A percentile compares a stretch with the other conserved stretches of the same genome.
phyloP scores from a whole-genome alignment of 495 filamentous ascomycete species.

The Annulohypoxylon maeteangense region DNA sequence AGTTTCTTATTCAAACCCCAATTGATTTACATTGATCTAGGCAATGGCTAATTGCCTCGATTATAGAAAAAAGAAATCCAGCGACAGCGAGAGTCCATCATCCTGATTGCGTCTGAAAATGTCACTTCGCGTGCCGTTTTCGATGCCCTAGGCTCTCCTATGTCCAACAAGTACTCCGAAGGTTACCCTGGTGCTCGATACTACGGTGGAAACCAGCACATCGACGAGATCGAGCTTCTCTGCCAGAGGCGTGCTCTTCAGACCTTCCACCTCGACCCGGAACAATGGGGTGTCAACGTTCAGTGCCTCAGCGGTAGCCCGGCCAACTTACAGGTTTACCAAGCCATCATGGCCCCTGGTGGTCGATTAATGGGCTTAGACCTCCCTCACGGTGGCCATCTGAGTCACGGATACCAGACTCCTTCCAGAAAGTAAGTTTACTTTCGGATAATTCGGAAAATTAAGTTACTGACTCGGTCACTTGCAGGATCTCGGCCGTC shows the following conservation, averaged over 20 bases:
- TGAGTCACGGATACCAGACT: slow-evolving; percentile 98
- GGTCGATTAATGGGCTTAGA: slow-evolving; percentile 98
- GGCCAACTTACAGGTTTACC: slow-evolving; percentile 98
- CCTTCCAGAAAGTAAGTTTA: slow-evolving; percentile 81
- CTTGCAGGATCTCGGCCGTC: slow-evolving; percentile 82
- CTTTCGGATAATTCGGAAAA: slow-evolving; percentile 11
- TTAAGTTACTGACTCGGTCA: slow-evolving; percentile 30
- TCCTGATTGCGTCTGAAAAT: slow-evolving; percentile 96
- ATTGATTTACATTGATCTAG: slow-evolving; percentile 16
- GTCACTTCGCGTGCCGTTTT: slow-evolving; percentile 89
- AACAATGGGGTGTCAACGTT: slow-evolving; percentile 99
- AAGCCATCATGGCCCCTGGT: slow-evolving; percentile 97
- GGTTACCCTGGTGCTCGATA: slow-evolving; percentile 98
- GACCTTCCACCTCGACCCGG: slow-evolving; percentile 85
- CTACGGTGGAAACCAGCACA: slow-evolving; percentile 99
- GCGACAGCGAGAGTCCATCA: slow-evolving; percentile 97
- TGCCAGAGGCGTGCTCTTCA: slow-evolving; percentile 95
- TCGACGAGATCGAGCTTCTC: slow-evolving; percentile 92
- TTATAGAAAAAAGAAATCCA: slow-evolving; percentile 90
- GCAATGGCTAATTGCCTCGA: slow-evolving; percentile 15
- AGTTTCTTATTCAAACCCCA: slow-evolving; percentile 37
- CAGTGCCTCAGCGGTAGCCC: slow-evolving; percentile 92
- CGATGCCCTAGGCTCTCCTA: slow-evolving; percentile 87
- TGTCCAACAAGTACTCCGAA: slow-evolving; percentile 99
- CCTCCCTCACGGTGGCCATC: slow-evolving; percentile 95